Base-by-base conservation (phyloP, 2,329 filamentous ascomycete species). In the Diaporthe nobilis region DNA sequence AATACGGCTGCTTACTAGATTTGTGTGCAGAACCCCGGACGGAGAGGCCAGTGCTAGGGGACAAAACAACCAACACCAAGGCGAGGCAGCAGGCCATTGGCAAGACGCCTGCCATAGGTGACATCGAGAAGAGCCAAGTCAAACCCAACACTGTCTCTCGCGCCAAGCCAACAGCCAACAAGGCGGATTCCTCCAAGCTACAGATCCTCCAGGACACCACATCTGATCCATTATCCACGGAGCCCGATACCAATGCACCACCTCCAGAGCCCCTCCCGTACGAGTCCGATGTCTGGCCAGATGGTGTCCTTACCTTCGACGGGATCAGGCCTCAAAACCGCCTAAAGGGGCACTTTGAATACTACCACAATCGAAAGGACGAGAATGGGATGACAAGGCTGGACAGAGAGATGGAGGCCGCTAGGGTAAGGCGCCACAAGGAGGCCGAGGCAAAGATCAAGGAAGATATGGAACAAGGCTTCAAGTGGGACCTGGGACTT, bases 41-140 rank as follows among this genome's bases (percentile, higher is more conserved):
- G 3, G 78, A 74, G 76, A 92, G 96, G 81, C 95, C 96, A 51
- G 94, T 95, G 17, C 87, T 99, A 65, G 96, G 96, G 47, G 93
- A 95, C 88, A 99, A 99, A 85, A 98, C 96, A 1, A 98, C 97
- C 71, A 99, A 99, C 84, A 95, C 94, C 72, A 98, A 98, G 87
- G 90, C 93, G 68, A 89, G 92, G 78, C 92, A 94, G 78, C 92
- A 92, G 5, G 90, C 90, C 9, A 92, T 90, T 42, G 92, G 90
- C 44, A 93, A 92, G 80, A 77, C 76, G 1, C 73, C 76, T n/a
- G 72, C 68, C 53, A 22, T 89, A 55, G 88, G 89, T 65, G 91
- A 92, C 75, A 84, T 90, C 68, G 92, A 92, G 78, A 93, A 92
- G 83, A 91, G 91, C 1, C 89, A 91, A 75, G 83, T 86, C 25